Evolutionary conservation across 805 yeast genomes (phyloP).

Genomic region (Pichia eremophila): DNA sequence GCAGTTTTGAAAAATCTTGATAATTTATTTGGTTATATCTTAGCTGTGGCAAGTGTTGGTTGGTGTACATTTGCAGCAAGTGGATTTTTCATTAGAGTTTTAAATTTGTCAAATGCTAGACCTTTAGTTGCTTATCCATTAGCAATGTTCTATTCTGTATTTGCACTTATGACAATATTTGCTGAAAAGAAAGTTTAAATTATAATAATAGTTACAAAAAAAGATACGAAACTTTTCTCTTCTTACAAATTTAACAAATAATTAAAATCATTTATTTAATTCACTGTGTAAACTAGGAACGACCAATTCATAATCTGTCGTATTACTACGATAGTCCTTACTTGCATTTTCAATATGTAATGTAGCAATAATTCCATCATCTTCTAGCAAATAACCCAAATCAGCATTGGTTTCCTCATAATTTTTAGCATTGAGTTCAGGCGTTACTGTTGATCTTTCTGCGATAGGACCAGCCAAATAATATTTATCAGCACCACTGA

Average conservation of each 20-base stretch:
- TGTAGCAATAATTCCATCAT: constrained; percentile 54
- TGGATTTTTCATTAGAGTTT: constrained; percentile 80
- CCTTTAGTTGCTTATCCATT: constrained; percentile 89
- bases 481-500: neutral
- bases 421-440: neutral
- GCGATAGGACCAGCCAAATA: constrained; percentile 19
- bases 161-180: constrained; percentile 92
- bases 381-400: constrained; percentile 45
- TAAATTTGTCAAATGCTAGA: constrained; percentile 78
- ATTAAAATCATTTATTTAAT: neutral
- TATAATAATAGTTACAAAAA: neutral
- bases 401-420: constrained; percentile 5
- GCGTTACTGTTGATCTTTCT: constrained; percentile 10
- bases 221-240: too few relatives aligned
- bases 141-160: constrained; percentile 82
- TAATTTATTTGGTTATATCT: constrained; percentile 60
- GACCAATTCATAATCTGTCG: constrained; percentile 58
- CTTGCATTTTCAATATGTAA: constrained; percentile 66
- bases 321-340: constrained; percentile 36
- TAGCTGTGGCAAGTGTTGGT: constrained; percentile 56
- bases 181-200: constrained; percentile 23
- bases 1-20: constrained; percentile 63
- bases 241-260: neutral
- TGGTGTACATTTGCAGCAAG: constrained; percentile 95
- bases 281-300: constrained; percentile 42